Conservation (phyloP, 306 rosid genomes). For the Spatholobus suberectus region DNA sequence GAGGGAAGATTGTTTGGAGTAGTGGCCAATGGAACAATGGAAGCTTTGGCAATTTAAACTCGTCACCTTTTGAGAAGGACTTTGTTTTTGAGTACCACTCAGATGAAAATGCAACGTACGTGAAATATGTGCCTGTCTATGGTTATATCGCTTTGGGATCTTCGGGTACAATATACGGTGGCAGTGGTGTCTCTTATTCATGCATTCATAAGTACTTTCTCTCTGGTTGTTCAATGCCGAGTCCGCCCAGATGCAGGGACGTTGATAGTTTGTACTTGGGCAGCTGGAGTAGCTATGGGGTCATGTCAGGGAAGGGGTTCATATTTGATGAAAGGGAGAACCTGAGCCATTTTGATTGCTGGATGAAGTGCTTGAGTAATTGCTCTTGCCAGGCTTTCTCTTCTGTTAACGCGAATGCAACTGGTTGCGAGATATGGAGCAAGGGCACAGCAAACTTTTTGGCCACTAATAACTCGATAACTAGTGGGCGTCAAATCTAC, state of each 20-base stretch:
- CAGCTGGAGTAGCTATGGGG: neutral
- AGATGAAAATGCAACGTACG: neutral
- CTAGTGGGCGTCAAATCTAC: neutral
- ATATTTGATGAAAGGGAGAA: slow-evolving; percentile 9
- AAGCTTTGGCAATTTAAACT: too few species aligned
- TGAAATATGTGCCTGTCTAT: neutral
- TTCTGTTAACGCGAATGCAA: neutral
- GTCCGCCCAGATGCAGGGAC: neutral
- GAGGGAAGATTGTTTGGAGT: too few species aligned
- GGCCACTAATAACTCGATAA: neutral
- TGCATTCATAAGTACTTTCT: neutral
- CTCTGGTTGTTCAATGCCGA: neutral
- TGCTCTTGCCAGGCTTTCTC: slow-evolving; percentile 1
- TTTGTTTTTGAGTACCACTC: neutral
- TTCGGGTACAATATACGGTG: neutral
- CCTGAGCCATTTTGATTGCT: neutral
- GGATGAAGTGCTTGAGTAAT: slow-evolving; percentile 15
- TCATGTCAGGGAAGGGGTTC: neutral
- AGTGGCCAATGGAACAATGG: too few species aligned
- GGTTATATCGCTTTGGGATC: neutral
- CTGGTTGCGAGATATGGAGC: slow-evolving; percentile 13
- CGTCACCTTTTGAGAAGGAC: too few species aligned
- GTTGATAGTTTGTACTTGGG: neutral
- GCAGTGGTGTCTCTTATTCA: neutral
- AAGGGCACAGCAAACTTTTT: neutral